Evolutionary conservation across 2,329 filamentous ascomycete species (phyloP).

Genomic region (Didymella pinodella): DNA sequence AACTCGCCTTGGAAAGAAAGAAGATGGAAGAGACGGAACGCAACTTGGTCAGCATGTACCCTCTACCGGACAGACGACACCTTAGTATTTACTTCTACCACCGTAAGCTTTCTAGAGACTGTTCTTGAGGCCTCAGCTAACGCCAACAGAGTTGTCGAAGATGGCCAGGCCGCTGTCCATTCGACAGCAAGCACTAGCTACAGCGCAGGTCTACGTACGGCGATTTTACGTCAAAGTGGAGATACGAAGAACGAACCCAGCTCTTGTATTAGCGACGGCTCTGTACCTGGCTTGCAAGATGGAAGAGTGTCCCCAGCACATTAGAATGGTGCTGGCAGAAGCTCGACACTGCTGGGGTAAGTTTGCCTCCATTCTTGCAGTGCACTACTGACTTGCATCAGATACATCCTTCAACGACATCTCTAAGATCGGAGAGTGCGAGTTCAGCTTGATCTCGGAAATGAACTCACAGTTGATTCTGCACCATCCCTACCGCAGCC

Average conservation of each 20-base stretch:
- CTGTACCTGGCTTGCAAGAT: constrained; percentile 97
- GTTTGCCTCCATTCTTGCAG: not conserved
- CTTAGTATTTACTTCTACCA: constrained; percentile 92
- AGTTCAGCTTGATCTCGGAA: constrained; percentile 90
- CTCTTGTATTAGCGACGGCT: constrained; percentile 89
- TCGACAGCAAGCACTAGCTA: constrained; percentile 91
- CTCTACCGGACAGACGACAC: constrained; percentile 81
- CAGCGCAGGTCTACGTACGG: constrained; percentile 92
- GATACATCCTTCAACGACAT: constrained; percentile 65
- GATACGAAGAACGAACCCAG: constrained; percentile 90
- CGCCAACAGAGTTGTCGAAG: constrained; percentile 68
- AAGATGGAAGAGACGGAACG: constrained; percentile 80
- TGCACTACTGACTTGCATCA: constrained; percentile 26
- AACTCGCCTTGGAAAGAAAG: constrained; percentile 77
- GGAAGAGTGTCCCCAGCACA: constrained; percentile 97
- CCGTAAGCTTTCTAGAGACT: constrained; percentile 61
- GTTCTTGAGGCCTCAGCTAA: constrained; percentile 42
- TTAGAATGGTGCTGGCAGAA: constrained; percentile 86
- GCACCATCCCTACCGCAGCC: constrained; percentile 87
- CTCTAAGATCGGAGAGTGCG: constrained; percentile 88
- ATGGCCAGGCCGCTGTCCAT: constrained; percentile 84
- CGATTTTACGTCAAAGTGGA: constrained; percentile 92
- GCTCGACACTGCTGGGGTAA: constrained; percentile 71
- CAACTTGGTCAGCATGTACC: constrained; percentile 77
- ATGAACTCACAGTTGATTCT: constrained; percentile 89